These are phyloP conservation scores for Trichoderma afroharzianum DNA, from an alignment of 2,329 filamentous ascomycete genomes.

Conservation along the genomic window DNA sequence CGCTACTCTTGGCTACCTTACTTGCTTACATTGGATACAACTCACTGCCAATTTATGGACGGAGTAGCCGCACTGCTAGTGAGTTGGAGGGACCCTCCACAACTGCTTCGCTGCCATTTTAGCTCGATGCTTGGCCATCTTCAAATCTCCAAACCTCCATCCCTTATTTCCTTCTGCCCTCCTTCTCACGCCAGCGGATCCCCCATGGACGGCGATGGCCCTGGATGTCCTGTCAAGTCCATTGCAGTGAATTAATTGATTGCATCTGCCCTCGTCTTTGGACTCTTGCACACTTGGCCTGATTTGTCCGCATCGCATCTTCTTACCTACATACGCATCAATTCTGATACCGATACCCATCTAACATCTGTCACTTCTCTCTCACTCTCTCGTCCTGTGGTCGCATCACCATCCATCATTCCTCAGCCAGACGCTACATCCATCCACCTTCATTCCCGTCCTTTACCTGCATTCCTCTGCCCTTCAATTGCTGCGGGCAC, in stretches of 20 bases:
- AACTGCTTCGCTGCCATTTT: not conserved
- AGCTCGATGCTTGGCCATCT: not conserved
- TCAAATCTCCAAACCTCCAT: not conserved
- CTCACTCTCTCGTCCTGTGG: not conserved
- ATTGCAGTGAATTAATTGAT: not conserved
- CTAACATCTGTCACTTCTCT: not conserved
- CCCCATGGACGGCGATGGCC: not conserved
- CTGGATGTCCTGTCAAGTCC: not conserved
- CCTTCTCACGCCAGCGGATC: not conserved
- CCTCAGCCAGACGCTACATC: not conserved
- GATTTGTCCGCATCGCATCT: not conserved
- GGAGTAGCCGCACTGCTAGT: constrained; percentile 3
- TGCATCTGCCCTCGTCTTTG: not conserved
- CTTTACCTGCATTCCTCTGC: not conserved
- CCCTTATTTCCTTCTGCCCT: not conserved
- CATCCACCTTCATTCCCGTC: not conserved
- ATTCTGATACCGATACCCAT: not conserved
- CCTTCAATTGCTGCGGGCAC: not conserved
- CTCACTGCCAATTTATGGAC: not conserved
- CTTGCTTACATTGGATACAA: too few species aligned
- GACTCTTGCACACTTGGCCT: not conserved
- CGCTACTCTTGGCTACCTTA: not conserved
- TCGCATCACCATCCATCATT: not conserved
- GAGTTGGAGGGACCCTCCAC: not conserved
- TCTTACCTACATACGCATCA: too few species aligned